phyloP scores from a whole-genome alignment of 192 early-diverging fungal genomes.

The Endogone sp. region DNA sequence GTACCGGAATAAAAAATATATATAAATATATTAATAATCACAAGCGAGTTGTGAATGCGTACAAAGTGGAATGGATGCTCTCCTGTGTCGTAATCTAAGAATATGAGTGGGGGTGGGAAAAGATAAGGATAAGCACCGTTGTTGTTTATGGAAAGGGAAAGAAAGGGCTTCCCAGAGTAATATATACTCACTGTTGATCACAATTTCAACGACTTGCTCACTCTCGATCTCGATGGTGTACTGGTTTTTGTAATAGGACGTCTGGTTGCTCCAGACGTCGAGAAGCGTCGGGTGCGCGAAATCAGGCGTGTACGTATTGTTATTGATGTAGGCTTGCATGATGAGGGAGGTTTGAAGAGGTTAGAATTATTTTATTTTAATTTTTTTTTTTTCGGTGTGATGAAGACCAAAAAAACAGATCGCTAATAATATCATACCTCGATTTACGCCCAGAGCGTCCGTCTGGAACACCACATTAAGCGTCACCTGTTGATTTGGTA shows the following conservation, averaged over 20 bases:
- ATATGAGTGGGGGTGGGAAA: no score
- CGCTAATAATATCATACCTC: no score
- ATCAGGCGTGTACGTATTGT: slow-evolving; percentile 7
- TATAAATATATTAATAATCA: not conserved
- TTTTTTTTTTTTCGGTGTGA: no score
- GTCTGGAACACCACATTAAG: slow-evolving; percentile 8
- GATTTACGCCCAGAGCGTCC: not conserved
- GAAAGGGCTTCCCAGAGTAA: no score
- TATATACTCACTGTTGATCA: slow-evolving; percentile 7
- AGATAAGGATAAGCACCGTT: not conserved
- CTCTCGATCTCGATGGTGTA: slow-evolving; percentile 4
- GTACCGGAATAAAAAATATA: not conserved
- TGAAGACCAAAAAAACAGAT: not conserved
- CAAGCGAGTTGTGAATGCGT: not conserved
- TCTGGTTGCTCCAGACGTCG: slow-evolving; percentile 1
- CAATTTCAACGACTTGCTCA: slow-evolving; percentile 7
- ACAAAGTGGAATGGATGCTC: slow-evolving; percentile 16
- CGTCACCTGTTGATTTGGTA: slow-evolving; percentile 1
- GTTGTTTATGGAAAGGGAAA: no score
- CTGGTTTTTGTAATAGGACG: slow-evolving; percentile 6
- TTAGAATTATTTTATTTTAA: no score
- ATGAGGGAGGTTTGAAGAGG: no score
- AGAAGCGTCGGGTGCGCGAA: slow-evolving; percentile 10
- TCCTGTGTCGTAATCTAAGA: not conserved
- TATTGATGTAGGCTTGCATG: slow-evolving; percentile 15